phyloP scores from a whole-genome alignment of 805 yeast species.

The Yamadazyma insecticola region DNA sequence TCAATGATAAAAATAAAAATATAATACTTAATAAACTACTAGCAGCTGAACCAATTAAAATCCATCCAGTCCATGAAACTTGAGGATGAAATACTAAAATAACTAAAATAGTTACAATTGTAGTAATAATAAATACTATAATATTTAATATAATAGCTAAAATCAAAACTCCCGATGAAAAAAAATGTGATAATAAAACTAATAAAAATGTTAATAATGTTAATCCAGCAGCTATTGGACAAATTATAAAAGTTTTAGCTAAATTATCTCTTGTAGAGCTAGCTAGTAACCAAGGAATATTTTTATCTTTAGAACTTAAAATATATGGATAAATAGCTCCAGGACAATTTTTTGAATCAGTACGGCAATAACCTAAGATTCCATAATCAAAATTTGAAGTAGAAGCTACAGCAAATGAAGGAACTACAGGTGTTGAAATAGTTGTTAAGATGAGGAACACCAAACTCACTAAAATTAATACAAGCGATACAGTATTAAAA shows the following conservation, averaged over 20 bases:
- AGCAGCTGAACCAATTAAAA: slow-evolving; percentile 62
- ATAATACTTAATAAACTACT: slow-evolving; percentile 50
- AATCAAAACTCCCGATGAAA: slow-evolving; percentile 19
- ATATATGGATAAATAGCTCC: slow-evolving; percentile 43
- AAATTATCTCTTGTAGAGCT: slow-evolving; percentile 44
- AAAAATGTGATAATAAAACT: slow-evolving; percentile 21
- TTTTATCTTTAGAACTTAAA: slow-evolving; percentile 24
- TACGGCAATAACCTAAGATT: slow-evolving; percentile 59
- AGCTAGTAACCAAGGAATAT: slow-evolving; percentile 47
- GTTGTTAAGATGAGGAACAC: slow-evolving; percentile 61
- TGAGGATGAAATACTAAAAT: slow-evolving; percentile 62
- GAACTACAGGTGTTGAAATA: slow-evolving; percentile 57
- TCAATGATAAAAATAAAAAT: slow-evolving; percentile 33
- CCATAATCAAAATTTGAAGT: slow-evolving; percentile 51
- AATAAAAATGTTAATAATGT: slow-evolving; percentile 36
- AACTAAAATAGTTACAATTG: slow-evolving; percentile 50
- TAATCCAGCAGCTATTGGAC: slow-evolving; percentile 66
- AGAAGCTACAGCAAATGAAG: slow-evolving; percentile 45
- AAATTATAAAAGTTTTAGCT: slow-evolving; percentile 51
- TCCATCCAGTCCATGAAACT: slow-evolving; percentile 69
- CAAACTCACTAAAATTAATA: slow-evolving; percentile 49
- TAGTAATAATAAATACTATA: slow-evolving; percentile 50
- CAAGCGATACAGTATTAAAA: slow-evolving; percentile 13
- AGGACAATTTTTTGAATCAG: slow-evolving; percentile 31
- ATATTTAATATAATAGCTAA: slow-evolving; percentile 42